Percentiles rank a stretch among this genome's conserved stretches.
phyloP scores from a whole-genome alignment of 352 stramenopile genomes.

The Porosira glacialis region DNA sequence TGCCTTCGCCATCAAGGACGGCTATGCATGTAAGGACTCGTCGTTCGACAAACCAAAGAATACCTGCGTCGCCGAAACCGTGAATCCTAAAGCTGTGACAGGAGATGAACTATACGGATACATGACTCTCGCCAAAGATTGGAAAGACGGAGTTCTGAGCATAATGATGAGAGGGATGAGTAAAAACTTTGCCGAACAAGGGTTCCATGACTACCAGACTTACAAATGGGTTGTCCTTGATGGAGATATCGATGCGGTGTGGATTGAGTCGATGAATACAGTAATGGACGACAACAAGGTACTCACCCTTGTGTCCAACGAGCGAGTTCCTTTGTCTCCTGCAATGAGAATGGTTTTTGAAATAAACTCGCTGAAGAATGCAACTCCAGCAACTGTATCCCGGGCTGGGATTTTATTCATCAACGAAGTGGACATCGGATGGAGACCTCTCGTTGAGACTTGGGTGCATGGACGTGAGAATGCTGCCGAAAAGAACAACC shows the following conservation, averaged over 20 bases:
- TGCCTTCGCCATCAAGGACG: too few relatives aligned
- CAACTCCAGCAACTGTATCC: conserved; percentile 94
- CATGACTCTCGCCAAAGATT: conserved; percentile 96
- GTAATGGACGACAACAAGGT: conserved; percentile 86
- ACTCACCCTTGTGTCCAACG: conserved; percentile 94
- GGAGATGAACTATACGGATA: conserved; percentile 91
- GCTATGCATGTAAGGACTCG: too few relatives aligned
- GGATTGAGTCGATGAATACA: conserved; percentile 88
- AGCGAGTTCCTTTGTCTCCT: conserved; percentile 92
- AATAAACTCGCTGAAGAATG: conserved; percentile 93
- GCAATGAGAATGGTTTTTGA: conserved; percentile 96
- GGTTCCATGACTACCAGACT: conserved; percentile 89
- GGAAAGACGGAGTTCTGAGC: conserved; percentile 94
- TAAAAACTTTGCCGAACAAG: conserved; percentile 89
- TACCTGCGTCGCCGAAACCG: conserved; percentile 88
- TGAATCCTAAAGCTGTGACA: conserved; percentile 93
- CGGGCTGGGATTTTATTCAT: conserved; percentile 95
- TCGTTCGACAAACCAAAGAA: conserved; percentile 85
- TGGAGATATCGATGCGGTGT: conserved; percentile 91
- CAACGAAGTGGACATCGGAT: conserved; percentile 90
- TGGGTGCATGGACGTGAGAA: conserved; percentile 89
- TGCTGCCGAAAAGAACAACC: conserved; percentile 87
- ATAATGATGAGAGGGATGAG: conserved; percentile 96
- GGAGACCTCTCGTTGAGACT: conserved; percentile 93
- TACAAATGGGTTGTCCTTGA: conserved; percentile 86